Base-by-base conservation (phyloP, 768 basidiomycete genomes). In the Basidioascus undulatus region DNA sequence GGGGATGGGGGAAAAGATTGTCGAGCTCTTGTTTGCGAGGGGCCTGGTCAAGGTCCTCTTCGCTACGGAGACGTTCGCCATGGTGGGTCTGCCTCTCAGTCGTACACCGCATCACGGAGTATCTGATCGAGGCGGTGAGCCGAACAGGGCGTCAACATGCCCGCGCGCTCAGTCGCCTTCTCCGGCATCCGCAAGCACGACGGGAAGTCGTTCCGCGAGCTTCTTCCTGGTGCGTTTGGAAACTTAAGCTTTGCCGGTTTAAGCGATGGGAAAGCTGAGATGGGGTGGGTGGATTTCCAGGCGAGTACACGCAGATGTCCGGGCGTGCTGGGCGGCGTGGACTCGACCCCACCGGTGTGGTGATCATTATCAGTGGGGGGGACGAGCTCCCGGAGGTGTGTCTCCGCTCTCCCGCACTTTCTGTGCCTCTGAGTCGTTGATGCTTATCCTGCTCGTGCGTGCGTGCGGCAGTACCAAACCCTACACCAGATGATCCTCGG, bases 51-150 rank as follows among this genome's bases (percentile, higher is more conserved):
- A 94, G 59, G 72, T 92, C 18, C 62, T 99, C 6, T 98, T 98
- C 55, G 92, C 92, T 1, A 98, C 92, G 5, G 92, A 98, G 60
- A 98, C 92, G 0, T 98, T 98, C 56, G 89, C 89, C 0, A 96
- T 98, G 89, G 87, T 84, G 42, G 43, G 64, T 53, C n/a, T 19
- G 6, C 23, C 19, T 25, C 15, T 11, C n/a, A n/a, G n/a, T n/a
- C n/a, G 15, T 39, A 33, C 23, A 21, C 27, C n/a, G 16, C 11
- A 13, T n/a, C 26, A 31, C 12, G 15, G 16, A 18, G 32, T 40
- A 41, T 28, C 9, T 21, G n/a, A 23, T 25, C 26, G n/a, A n/a
- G n/a, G n/a, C n/a, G n/a, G n/a, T n/a, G n/a, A n/a, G n/a, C n/a
- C n/a, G 6, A 40, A 8, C 45, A 94, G 87, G 92, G 92, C 37